Conservation (phyloP, 495 filamentous ascomycete species). For the Penicillium roqueforti region DNA sequence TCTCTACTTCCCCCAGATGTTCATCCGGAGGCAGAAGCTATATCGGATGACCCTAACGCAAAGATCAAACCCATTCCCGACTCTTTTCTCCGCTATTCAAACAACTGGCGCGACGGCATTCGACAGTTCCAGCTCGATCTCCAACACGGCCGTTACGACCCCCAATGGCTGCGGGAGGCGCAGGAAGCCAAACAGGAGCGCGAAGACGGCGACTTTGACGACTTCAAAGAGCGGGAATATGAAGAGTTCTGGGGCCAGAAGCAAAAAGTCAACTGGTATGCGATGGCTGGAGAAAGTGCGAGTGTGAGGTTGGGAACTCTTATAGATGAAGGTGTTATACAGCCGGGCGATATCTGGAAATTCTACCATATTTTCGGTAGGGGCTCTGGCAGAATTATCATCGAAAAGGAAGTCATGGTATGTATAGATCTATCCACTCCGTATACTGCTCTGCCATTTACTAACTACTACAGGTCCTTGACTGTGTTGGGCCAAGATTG, state of each 20-base stretch:
- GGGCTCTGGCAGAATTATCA: conserved; percentile 23
- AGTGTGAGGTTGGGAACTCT: conserved; percentile 47
- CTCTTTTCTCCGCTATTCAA: conserved; percentile 47
- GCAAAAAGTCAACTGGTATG: conserved; percentile 38
- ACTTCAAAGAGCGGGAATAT: conserved; percentile 60
- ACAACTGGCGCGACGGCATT: conserved; percentile 46
- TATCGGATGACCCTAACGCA: conserved; percentile 26
- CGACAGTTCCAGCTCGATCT: conserved; percentile 59
- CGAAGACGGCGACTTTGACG: conserved; percentile 63
- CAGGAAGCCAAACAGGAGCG: conserved; percentile 58
- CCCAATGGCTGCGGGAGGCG: conserved; percentile 63
- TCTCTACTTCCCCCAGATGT: conserved; percentile 51
- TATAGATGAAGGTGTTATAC: conserved; percentile 43
- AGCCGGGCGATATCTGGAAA: conserved; percentile 50
- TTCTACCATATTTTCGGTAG: conserved; percentile 35
- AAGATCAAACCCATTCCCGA: conserved; percentile 41
- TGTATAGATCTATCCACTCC: conserved; percentile 5
- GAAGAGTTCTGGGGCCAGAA: conserved; percentile 70
- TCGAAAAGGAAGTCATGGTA: conserved; percentile 51
- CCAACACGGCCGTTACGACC: conserved; percentile 55
- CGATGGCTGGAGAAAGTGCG: conserved; percentile 47
- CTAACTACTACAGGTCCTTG: conserved; percentile 32
- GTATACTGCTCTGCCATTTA: not conserved
- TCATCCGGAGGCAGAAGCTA: conserved; percentile 34
- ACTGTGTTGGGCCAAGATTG: conserved; percentile 30